These are phyloP conservation scores for Nicotiana rustica DNA, from an alignment of 305 asterid genomes.

Conservation along the genomic window DNA sequence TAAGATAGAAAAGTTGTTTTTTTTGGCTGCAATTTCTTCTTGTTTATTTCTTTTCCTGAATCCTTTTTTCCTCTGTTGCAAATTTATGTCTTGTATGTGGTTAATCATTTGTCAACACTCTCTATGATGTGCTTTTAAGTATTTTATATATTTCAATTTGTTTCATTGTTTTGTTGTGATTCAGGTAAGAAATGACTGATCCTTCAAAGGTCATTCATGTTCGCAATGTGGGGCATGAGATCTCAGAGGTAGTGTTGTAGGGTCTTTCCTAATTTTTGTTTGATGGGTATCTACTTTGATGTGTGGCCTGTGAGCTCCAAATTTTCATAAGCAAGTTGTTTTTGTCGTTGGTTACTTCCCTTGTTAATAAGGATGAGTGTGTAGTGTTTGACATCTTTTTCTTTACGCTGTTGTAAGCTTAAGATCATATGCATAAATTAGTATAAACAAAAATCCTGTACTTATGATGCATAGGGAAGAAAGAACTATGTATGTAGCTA, in stretches of 20 bases:
- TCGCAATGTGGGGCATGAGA: constrained; percentile 97
- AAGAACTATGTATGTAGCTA: neutral
- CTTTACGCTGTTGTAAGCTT: constrained; percentile 2
- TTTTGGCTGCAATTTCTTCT: neutral
- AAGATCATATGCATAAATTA: neutral
- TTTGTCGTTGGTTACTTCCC: constrained; percentile 2
- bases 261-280: constrained; percentile 22
- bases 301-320: constrained; percentile 6
- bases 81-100: constrained; percentile 1
- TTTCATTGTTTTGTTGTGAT: constrained; percentile 16
- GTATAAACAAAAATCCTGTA: neutral
- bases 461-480: neutral
- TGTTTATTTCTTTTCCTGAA: neutral
- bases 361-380: constrained; percentile 1
- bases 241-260: constrained; percentile 72
- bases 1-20: constrained; percentile 20
- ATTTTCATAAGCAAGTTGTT: neutral
- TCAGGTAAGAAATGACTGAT: constrained; percentile 67
- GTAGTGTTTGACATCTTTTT: neutral
- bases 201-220: constrained; percentile 95
- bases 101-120: neutral
- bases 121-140: neutral
- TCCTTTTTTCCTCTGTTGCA: neutral
- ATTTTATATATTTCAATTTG: neutral
- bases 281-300: neutral